Evolutionary conservation across 148 eudicot genomes (phyloP).

Genomic region (Drosera capensis): DNA sequence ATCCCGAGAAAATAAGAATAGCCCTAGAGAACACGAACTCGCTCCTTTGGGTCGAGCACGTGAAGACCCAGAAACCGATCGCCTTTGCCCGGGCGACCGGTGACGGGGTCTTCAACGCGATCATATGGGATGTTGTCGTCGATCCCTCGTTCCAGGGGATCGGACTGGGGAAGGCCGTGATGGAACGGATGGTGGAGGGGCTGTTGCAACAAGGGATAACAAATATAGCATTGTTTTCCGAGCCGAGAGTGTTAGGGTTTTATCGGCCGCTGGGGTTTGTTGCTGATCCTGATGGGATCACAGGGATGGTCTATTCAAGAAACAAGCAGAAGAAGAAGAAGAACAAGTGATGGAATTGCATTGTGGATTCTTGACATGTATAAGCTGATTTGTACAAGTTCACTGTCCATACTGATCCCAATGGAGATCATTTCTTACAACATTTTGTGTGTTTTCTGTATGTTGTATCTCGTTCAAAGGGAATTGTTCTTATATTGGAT

Average conservation of each 20-base stretch:
- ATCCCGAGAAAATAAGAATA: slow-evolving; percentile 49
- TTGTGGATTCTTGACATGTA: no score
- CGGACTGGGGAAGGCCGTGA: slow-evolving; percentile 79
- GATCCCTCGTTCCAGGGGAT: slow-evolving; percentile 83
- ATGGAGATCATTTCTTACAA: no score
- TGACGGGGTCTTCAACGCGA: slow-evolving; percentile 85
- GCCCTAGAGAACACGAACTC: slow-evolving; percentile 63
- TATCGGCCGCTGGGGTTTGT: slow-evolving; percentile 81
- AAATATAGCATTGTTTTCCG: slow-evolving; percentile 77
- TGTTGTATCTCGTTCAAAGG: no score
- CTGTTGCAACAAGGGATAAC: slow-evolving; percentile 51
- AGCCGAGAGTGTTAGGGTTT: slow-evolving; percentile 90
- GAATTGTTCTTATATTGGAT: no score
- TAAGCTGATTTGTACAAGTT: no score
- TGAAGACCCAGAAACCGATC: slow-evolving; percentile 54
- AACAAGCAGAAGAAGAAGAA: slow-evolving; percentile 34
- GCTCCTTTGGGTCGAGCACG: slow-evolving; percentile 56
- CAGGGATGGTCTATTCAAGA: slow-evolving; percentile 80
- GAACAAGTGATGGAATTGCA: no score
- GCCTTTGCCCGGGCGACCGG: slow-evolving; percentile 95
- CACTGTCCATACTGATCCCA: no score
- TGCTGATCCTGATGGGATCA: slow-evolving; percentile 83
- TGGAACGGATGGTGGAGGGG: slow-evolving; percentile 59
- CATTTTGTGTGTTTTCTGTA: no score
- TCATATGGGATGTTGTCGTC: slow-evolving; percentile 96